Base-by-base conservation (phyloP, 352 stramenopile species). In the Phytophthora quininea region DNA sequence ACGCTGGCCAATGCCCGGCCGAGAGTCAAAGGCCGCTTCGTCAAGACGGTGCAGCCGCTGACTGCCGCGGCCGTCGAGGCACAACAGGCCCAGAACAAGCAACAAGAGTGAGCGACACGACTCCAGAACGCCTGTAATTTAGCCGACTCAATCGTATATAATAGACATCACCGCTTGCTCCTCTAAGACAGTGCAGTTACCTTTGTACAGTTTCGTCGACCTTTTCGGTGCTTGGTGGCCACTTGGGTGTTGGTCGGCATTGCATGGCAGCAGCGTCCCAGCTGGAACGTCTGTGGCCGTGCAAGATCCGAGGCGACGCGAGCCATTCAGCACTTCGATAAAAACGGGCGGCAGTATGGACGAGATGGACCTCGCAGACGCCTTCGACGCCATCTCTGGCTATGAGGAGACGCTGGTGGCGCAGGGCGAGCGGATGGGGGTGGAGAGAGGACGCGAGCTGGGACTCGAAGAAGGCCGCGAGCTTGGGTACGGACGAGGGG, bases 31-130 rank as follows among this genome's bases (percentile, higher is more conserved):
- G 86, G 86, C 43, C 84, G 86, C 24, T 94, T 94, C 68, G 84
- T 92, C 59, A 94, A 94, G 80, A 94, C 86, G 4, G 80, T 88
- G 76, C 77, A 86, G 64, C 82, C 86, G 43, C 80, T 94, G 54
- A 94, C 84, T 6, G 86, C 84, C 27, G 84, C 82, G 27, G 63
- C 77, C 29, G 80, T 83, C 15, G 70, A 89, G 54, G 69, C 79
- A 10, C 72, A 79, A 59, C 49, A 65, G 56, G 27, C 48, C 19
- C 42, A 67, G 24, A 43, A 66, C 35, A 43, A 42, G 31, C 32
- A 29, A 31, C 40, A 69, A 24, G 27, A 37, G 27, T 52, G 48
- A 54, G 38, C 27, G 1, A 45, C 35, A 15, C 27, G 19, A 24
- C 19, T 24, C 19, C 19, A 24, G 19, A 55, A 64, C 49, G 50